Percentiles rank a stretch among this genome's conserved stretches.
phyloP scores from a whole-genome alignment of 1,284 basidiomycete species.

The Rhodotorula sp. region DNA sequence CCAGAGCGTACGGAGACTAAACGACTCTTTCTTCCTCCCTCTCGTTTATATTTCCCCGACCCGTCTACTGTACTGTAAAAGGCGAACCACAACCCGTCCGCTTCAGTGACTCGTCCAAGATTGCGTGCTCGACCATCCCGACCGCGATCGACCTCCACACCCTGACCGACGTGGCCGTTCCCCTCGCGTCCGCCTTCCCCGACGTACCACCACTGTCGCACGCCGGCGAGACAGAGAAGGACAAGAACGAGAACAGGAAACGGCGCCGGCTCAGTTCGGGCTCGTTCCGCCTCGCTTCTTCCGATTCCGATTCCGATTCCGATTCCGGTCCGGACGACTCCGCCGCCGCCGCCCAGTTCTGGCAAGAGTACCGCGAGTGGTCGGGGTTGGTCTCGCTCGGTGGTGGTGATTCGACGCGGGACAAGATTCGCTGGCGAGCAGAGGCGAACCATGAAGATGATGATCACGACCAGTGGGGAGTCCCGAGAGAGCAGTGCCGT shows the following conservation, averaged over 20 bases:
- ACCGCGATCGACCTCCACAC: too few species aligned
- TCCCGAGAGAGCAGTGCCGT: constrained; percentile 2
- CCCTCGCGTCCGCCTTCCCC: neutral
- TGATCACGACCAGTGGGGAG: constrained; percentile 14
- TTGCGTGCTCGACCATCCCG: too few species aligned
- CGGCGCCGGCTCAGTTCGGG: constrained; percentile 15
- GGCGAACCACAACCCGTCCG: too few species aligned
- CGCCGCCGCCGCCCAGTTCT: constrained; percentile 12
- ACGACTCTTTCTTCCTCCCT: neutral
- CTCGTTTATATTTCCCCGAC: neutral
- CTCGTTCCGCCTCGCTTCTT: neutral
- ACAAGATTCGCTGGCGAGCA: constrained; percentile 6
- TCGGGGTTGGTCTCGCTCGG: constrained; percentile 16
- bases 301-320: too few species aligned
- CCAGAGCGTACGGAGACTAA: neutral
- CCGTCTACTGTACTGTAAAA: neutral
- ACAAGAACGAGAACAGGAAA: constrained; percentile 1
- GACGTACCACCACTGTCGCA: neutral
- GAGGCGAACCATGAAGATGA: neutral
- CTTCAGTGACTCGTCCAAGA: too few species aligned
- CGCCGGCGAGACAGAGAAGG: too few species aligned
- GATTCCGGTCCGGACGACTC: neutral
- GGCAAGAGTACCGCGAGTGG: constrained; percentile 34
- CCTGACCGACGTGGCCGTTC: neutral
- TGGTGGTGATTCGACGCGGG: neutral